Conservation (phyloP, 768 basidiomycete species). For the Kwoniella sp. region DNA sequence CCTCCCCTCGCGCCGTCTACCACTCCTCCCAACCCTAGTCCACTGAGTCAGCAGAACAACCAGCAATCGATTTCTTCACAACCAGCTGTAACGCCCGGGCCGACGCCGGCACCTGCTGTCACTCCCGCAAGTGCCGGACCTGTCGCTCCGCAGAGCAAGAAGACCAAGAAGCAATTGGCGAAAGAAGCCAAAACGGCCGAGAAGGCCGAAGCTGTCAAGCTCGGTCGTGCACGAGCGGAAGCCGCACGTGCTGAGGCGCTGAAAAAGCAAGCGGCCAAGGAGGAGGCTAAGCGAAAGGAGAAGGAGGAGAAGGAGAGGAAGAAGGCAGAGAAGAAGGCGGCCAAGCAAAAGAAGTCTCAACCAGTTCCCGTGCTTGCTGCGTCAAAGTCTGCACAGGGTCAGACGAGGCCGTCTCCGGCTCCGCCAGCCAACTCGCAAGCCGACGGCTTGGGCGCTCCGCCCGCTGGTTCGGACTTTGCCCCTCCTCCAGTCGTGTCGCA, state of each 20-base stretch:
- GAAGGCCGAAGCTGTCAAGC: slow-evolving; percentile 27
- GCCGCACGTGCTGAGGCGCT: slow-evolving; percentile 20
- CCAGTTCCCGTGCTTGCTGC: not conserved
- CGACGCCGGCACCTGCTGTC: slow-evolving; percentile 7
- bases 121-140: slow-evolving; percentile 7
- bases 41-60: slow-evolving; percentile 20
- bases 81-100: not conserved
- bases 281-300: slow-evolving; percentile 28
- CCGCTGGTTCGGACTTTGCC: not conserved
- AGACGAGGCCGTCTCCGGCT: not conserved
- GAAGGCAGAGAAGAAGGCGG: slow-evolving; percentile 24
- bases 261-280: slow-evolving; percentile 31
- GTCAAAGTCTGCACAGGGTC: not conserved
- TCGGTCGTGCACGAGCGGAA: slow-evolving; percentile 30
- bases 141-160: slow-evolving; percentile 16
- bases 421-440: not conserved
- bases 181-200: slow-evolving; percentile 43
- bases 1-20: slow-evolving; percentile 4
- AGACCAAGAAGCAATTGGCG: slow-evolving; percentile 39
- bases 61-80: not conserved
- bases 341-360: slow-evolving; percentile 10
- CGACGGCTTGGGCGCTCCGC: not conserved
- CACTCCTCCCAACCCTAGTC: slow-evolving; percentile 16
- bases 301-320: slow-evolving; percentile 33
- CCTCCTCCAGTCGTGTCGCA: not conserved